Base-by-base conservation (phyloP, 352 stramenopile species). In the Globisporangium acanthophoron region DNA sequence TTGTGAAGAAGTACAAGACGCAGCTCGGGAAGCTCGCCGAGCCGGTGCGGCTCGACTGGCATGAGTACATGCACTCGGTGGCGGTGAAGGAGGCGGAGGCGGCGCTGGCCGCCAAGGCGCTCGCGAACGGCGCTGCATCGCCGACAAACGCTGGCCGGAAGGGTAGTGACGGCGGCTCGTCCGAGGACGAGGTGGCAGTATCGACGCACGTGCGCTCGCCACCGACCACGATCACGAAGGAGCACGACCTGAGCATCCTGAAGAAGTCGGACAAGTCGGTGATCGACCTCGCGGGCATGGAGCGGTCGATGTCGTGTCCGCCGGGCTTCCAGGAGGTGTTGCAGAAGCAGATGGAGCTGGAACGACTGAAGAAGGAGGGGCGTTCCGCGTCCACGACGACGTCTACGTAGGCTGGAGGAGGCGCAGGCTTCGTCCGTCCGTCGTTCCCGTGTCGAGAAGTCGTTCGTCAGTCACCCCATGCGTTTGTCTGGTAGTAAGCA, bases 211-310 rank as follows among this genome's bases (percentile, higher is more conserved):
- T 56, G 31, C 44, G 41, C 29, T 70, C 67, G 24, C 70, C 75
- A 8, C 61, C 75, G 12, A 59, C 75, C 27, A 90, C 78, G 16
- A 90, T 94, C 64, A 92, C 81, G 3, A 80, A 83, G 58, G 76
- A 87, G 40, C 79, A 90, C 53, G 84, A 94, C 61, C 61, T 92
- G 51, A 92, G 80, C 66, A 90, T 92, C 53, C 59, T 94, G 46
- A 74, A 71, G 33, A 85, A 84, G 45, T 89, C 81, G 3, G 76
- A 85, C 58, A 86, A 88, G 59, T 91, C 81, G 44, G 77, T 91
- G 39, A 66, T 70, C 18, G 76, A 88, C 27, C 71, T 91, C 50
- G 78, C 78, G 8, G 68, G 69, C 3, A 58, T 88, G 24, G 81
- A 91, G 58, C 78, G 78, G 44, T 91, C 81, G 27, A 91, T 91